phyloP scores from a whole-genome alignment of 129 eudicot genomes.

The Silybum marianum region DNA sequence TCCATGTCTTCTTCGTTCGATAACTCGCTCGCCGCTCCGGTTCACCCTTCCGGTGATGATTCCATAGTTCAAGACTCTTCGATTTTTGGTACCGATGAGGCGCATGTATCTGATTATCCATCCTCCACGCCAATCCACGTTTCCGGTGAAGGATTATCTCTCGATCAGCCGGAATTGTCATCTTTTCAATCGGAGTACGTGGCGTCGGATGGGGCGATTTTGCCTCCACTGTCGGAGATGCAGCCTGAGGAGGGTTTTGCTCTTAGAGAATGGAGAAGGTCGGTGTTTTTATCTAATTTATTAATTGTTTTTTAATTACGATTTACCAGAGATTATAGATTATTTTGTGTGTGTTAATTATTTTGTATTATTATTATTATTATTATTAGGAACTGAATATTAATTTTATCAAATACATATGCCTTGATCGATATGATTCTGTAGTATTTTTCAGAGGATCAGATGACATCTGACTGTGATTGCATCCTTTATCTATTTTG shows the following conservation, averaged over 20 bases:
- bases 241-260: conserved; percentile 58
- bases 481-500: not conserved
- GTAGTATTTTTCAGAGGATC: conserved; percentile 3
- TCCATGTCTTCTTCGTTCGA: conserved; percentile 42
- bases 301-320: not conserved
- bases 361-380: not conserved
- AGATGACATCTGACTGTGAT: not conserved
- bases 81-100: not conserved
- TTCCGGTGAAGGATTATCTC: conserved; percentile 32
- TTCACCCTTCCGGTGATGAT: conserved; percentile 38
- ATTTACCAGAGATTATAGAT: not conserved
- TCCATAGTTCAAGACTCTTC: conserved; percentile 24
- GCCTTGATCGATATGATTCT: conserved; percentile 1
- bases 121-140: conserved; percentile 31
- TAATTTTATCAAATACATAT: not conserved
- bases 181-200: conserved; percentile 15
- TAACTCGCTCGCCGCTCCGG: conserved; percentile 35
- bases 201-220: conserved; percentile 38
- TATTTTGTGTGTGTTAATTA: not conserved
- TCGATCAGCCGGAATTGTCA: conserved; percentile 38
- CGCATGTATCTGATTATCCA: conserved; percentile 3
- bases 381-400: too few species aligned
- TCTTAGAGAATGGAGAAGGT: conserved; percentile 82
- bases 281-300: conserved; percentile 12
- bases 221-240: conserved; percentile 57